phyloP scores from a whole-genome alignment of 129 eudicot genomes.

The Apium graveolens region DNA sequence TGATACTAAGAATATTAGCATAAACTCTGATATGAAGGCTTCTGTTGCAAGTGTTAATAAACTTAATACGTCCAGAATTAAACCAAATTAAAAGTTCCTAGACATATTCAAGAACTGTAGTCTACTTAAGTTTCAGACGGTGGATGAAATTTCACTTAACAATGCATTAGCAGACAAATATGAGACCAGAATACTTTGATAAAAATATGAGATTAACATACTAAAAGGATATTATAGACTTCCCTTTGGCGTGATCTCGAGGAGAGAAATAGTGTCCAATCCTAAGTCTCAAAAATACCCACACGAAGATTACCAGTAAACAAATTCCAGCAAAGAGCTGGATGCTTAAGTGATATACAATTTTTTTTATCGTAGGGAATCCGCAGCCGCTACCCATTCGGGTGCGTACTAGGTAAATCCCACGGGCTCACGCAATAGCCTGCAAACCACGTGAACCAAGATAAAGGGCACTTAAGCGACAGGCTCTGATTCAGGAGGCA shows the following conservation, averaged over 20 bases:
- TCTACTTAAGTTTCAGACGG: slow-evolving; percentile 48
- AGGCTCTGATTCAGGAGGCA: no score
- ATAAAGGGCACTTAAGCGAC: no score
- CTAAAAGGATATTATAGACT: slow-evolving; percentile 30
- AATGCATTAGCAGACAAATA: slow-evolving; percentile 73
- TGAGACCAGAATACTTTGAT: slow-evolving; percentile 45
- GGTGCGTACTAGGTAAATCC: no score
- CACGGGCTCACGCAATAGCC: no score
- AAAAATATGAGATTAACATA: slow-evolving; percentile 27
- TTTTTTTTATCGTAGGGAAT: no score
- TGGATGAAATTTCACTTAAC: slow-evolving; percentile 47
- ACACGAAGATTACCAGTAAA: slow-evolving; percentile 51
- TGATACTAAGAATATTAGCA: no score
- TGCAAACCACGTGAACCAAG: no score
- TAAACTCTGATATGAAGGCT: no score
- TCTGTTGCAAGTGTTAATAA: no score
- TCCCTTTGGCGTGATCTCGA: slow-evolving; percentile 51
- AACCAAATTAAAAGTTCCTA: slow-evolving; percentile 39
- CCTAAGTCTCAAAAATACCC: slow-evolving; percentile 53
- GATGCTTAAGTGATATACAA: slow-evolving; percentile 42
- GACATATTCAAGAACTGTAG: slow-evolving; percentile 64
- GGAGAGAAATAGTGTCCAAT: slow-evolving; percentile 39
- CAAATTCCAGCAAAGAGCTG: slow-evolving; percentile 52
- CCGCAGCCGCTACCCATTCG: no score
- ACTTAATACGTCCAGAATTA: no score